Percentiles rank a stretch among this genome's conserved stretches.
These are phyloP conservation scores for Mucor racemosus DNA, from an alignment of 371 early-diverging fungal species.

Conservation along the genomic window DNA sequence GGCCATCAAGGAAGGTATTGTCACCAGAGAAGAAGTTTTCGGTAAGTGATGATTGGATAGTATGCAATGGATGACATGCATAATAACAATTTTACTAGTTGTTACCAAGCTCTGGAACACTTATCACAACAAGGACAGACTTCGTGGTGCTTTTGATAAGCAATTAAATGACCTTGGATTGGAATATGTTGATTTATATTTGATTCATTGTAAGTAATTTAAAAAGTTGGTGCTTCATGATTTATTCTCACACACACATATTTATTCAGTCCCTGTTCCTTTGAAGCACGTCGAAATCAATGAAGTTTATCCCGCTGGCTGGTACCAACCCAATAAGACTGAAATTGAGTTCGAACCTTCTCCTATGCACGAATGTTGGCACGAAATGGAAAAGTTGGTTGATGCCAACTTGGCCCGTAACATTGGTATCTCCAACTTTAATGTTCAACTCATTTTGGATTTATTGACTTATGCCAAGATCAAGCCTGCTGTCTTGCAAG, in stretches of 20 bases:
- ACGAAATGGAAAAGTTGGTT: conserved; percentile 41
- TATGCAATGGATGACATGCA: conserved; percentile 9
- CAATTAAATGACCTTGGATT: conserved; percentile 60
- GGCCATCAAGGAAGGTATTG: conserved; percentile 57
- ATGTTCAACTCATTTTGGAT: conserved; percentile 41
- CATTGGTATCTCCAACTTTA: conserved; percentile 70
- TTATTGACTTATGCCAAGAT: conserved; percentile 40
- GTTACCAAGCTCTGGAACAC: conserved; percentile 80
- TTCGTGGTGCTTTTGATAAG: conserved; percentile 52
- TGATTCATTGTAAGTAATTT: conserved; percentile 44
- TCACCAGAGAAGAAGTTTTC: conserved; percentile 63
- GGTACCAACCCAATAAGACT: conserved; percentile 20
- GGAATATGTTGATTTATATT: conserved; percentile 74
- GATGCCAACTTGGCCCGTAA: conserved; percentile 41
- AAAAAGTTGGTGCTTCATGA: not conserved
- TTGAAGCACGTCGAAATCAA: conserved; percentile 29
- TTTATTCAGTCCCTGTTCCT: conserved; percentile 28
- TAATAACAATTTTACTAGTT: conserved; percentile 41
- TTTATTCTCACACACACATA: not conserved
- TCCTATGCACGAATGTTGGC: conserved; percentile 45
- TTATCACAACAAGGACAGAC: conserved; percentile 53
- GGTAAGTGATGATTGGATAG: conserved; percentile 38
- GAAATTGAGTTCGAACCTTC: conserved; percentile 33
- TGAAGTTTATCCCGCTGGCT: conserved; percentile 33
- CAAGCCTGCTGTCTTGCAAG: conserved; percentile 35